Base-by-base conservation (phyloP, 805 yeast species). In the Kazachstania taianensis region DNA sequence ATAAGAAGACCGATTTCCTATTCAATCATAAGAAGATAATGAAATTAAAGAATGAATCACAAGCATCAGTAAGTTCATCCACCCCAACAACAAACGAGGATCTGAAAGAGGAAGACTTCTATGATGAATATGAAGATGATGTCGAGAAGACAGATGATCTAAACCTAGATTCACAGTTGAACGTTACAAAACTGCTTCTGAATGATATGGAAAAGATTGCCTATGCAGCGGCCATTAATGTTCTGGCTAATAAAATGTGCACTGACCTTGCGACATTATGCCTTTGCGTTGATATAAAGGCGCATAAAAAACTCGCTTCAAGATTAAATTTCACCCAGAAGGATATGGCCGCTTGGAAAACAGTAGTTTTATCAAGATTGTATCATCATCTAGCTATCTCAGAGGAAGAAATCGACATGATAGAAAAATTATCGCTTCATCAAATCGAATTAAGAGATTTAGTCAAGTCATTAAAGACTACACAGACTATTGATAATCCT, bases 131-230 rank as follows among this genome's bases (percentile, higher is more conserved):
- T 20, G 61, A 56, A 33, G 61, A 63, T 12, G 67, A 57, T 32
- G 43, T 59, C 33, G 53, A 48, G 19, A 50, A 52, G 3, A 45
- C 46, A 20, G 48, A 49, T 15, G 70, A 68, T 16, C 45, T 63
- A 10, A 64, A 57, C 15, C 50, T 59, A 7, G 55, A 53, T 15
- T 44, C 49, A 33, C 94, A 87, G 38, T 63, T 92, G 43, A 73
- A 74, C 36, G 72, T 89, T 1, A 92, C 96, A 5, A 84, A 78
- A 53, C 72, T 75, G 17, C 72, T 92, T 73, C 67, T 92, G 12
- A 68, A 76, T 6, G 97, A 85, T 13, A 66, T 80, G 12, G 96
- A 92, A 55, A 79, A 83, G 49, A 79, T 87, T 42, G 97, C 97
- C 2, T 92, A 92, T 52, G 81, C 82, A 5, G 97, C 96, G 0